Evolutionary conservation across 225 moss, liverwort and hornwort genomes (phyloP).

Genomic region (Physcomitrium patens): DNA sequence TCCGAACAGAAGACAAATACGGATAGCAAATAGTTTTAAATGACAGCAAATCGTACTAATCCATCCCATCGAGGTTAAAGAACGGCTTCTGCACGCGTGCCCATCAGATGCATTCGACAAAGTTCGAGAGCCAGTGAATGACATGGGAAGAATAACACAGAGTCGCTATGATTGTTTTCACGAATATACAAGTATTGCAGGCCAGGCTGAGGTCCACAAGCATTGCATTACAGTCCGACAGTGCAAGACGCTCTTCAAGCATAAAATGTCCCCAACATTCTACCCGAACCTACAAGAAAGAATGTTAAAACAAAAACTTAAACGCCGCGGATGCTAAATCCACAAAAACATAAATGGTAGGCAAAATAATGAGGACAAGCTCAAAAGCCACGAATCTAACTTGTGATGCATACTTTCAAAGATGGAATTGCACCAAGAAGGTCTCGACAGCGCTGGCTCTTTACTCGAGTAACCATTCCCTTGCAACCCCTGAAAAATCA

Average conservation of each 20-base stretch:
- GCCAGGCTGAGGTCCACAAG: neutral
- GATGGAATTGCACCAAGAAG: slow-evolving; percentile 37
- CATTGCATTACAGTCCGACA: neutral
- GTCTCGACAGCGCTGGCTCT: slow-evolving; percentile 35
- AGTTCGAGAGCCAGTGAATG: too few species aligned
- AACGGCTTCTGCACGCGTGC: too few species aligned
- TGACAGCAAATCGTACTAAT: too few species aligned
- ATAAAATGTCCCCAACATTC: neutral
- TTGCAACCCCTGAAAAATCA: slow-evolving; percentile 33
- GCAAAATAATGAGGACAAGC: slow-evolving; percentile 24
- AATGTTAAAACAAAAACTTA: slow-evolving; percentile 33
- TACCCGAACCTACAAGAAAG: slow-evolving; percentile 23
- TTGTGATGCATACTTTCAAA: slow-evolving; percentile 31
- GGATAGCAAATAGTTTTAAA: too few species aligned
- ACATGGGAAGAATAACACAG: too few species aligned
- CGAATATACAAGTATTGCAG: slow-evolving; percentile 44
- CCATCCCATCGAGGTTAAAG: too few species aligned
- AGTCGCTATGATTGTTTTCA: slow-evolving; percentile 23
- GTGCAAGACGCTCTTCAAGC: slow-evolving; percentile 5
- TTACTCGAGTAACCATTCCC: slow-evolving; percentile 28
- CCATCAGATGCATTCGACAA: too few species aligned
- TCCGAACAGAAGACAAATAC: too few species aligned
- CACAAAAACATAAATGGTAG: slow-evolving; percentile 36
- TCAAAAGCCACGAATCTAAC: slow-evolving; percentile 28
- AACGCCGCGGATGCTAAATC: slow-evolving; percentile 28